phyloP scores from a whole-genome alignment of 352 stramenopile species.

The Elongisporangium senticosum region DNA sequence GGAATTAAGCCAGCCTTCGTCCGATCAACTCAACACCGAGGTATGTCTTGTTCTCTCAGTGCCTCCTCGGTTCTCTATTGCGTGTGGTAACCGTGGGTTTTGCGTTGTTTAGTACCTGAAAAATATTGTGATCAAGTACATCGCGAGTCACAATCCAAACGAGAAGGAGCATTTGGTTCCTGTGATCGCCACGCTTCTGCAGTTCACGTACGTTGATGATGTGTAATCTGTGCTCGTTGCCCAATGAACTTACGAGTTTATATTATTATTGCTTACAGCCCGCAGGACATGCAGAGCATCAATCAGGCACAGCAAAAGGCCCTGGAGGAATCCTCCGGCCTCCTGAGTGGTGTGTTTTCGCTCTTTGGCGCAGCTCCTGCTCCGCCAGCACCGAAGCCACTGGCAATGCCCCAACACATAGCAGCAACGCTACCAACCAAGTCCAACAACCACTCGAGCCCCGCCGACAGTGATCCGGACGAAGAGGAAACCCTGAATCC shows the following conservation, averaged over 20 bases:
- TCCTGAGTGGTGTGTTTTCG: slow-evolving; percentile 72
- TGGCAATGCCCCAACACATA: slow-evolving; percentile 43
- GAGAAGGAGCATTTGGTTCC: slow-evolving; percentile 79
- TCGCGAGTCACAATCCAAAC: slow-evolving; percentile 60
- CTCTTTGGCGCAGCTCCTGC: slow-evolving; percentile 40
- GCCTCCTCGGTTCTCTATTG: neutral
- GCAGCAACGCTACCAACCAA: slow-evolving; percentile 22
- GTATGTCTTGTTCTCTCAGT: slow-evolving; percentile 17
- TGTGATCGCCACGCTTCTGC: slow-evolving; percentile 67
- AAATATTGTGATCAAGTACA: slow-evolving; percentile 85
- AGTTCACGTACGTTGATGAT: slow-evolving; percentile 34
- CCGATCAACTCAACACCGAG: slow-evolving; percentile 59
- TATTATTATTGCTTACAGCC: slow-evolving; percentile 13
- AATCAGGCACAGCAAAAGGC: slow-evolving; percentile 29
- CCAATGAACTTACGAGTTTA: neutral
- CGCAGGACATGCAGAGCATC: slow-evolving; percentile 58
- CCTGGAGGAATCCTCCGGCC: slow-evolving; percentile 29
- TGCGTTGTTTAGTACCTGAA: slow-evolving; percentile 62
- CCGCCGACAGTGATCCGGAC: slow-evolving; percentile 36
- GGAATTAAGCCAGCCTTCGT: slow-evolving; percentile 31
- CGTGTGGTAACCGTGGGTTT: neutral
- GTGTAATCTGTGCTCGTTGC: no score
- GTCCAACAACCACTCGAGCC: slow-evolving; percentile 14
- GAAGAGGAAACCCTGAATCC: slow-evolving; percentile 64
- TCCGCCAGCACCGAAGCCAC: slow-evolving; percentile 35